Conservation (phyloP, 164 flowering plant genomes). For the Echeveria elegans region DNA sequence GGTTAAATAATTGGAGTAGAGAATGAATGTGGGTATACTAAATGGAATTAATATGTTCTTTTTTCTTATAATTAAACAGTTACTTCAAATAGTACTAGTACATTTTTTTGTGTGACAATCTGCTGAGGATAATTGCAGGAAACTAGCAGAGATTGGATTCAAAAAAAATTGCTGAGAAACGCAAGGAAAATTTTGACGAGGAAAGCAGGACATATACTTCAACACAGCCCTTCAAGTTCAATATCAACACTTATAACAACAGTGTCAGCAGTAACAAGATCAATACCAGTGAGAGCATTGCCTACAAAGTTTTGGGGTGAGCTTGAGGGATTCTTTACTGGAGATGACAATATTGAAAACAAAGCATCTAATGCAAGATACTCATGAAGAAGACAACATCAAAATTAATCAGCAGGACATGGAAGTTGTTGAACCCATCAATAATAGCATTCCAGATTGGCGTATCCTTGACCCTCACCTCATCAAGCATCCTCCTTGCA, state of each 20-base stretch:
- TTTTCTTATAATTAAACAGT: not conserved
- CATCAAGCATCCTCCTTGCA: constrained; percentile 53
- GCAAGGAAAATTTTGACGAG: constrained; percentile 73
- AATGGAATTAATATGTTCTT: not conserved
- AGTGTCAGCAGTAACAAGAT: constrained; percentile 9
- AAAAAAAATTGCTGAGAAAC: constrained; percentile 53
- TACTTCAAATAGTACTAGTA: no score
- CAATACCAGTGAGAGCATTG: constrained; percentile 17
- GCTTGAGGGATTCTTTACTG: constrained; percentile 43
- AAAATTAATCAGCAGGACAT: not conserved
- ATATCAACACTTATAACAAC: constrained; percentile 16
- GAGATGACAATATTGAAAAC: no score
- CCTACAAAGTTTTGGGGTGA: constrained; percentile 35
- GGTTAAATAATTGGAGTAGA: not conserved
- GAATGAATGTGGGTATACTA: not conserved
- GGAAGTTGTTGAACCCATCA: constrained; percentile 24
- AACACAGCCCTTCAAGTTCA: constrained; percentile 21
- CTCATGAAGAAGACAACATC: constrained; percentile 7
- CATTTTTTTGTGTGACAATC: no score
- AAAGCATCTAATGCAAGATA: not conserved
- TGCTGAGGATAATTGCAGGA: constrained; percentile 28
- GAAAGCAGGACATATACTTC: constrained; percentile 29
- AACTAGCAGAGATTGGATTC: constrained; percentile 51
- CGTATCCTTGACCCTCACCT: constrained; percentile 33
- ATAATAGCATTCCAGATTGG: constrained; percentile 74